A percentile compares a stretch with the other conserved stretches of the same genome.
These are phyloP conservation scores for Sanghuangporus sanghuang DNA, from an alignment of 1,284 basidiomycete species.

Conservation along the genomic window DNA sequence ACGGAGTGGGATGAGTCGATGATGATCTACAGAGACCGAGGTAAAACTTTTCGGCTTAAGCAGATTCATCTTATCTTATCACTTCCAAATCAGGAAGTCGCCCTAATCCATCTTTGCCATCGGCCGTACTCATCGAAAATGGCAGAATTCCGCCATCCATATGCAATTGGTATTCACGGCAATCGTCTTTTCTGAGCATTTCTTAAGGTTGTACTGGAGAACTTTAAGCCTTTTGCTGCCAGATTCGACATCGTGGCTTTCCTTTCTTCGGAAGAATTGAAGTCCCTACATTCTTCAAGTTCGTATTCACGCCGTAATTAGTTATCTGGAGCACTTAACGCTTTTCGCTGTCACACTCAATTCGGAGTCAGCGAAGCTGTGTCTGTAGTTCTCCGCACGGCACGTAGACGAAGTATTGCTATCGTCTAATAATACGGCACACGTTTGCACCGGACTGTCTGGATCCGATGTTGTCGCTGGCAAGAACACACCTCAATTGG, in stretches of 20 bases:
- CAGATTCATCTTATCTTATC: not conserved
- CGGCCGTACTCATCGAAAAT: not conserved
- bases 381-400: not conserved
- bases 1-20: not conserved
- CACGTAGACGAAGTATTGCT: not conserved
- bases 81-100: not conserved
- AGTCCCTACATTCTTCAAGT: not conserved
- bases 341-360: not conserved
- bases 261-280: not conserved
- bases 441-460: not conserved
- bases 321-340: not conserved
- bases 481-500: not conserved
- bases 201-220: not conserved
- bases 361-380: not conserved
- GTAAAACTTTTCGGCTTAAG: not conserved
- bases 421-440: not conserved
- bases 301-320: not conserved
- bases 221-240: not conserved
- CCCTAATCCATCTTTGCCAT: not conserved
- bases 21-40: not conserved
- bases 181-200: not conserved
- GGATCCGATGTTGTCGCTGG: not conserved
- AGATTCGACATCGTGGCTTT: not conserved
- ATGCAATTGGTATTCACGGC: not conserved
- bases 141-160: not conserved